Evolutionary conservation across 2,329 filamentous ascomycete genomes (phyloP).

Genomic region (Aspergillus cejpii): DNA sequence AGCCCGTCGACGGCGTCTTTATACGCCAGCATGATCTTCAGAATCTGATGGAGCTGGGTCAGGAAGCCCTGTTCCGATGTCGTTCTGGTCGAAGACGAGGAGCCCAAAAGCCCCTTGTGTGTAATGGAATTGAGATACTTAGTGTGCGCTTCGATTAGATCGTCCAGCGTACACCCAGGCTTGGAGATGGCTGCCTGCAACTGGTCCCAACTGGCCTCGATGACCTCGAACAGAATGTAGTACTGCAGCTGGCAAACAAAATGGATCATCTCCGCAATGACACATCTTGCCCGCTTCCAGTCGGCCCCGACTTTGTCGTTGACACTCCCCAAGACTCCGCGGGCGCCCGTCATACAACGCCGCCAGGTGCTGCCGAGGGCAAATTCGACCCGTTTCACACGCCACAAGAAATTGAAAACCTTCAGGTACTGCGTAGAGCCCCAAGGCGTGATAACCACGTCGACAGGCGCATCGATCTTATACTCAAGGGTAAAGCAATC

Average conservation of each 20-base stretch:
- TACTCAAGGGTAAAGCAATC: conserved; percentile 99
- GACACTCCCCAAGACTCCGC: conserved; percentile 77
- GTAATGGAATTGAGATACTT: conserved; percentile 91
- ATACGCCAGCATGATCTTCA: conserved; percentile 90
- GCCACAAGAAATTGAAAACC: conserved; percentile 98
- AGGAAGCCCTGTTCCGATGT: conserved; percentile 69
- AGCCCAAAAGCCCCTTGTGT: conserved; percentile 86
- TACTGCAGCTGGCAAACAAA: conserved; percentile 96
- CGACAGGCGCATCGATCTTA: conserved; percentile 92
- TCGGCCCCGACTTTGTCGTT: conserved; percentile 66
- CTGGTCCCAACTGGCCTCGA: conserved; percentile 91
- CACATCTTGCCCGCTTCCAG: conserved; percentile 85
- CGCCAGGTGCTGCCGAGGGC: conserved; percentile 86
- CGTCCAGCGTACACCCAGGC: conserved; percentile 85
- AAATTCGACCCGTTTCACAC: conserved; percentile 96
- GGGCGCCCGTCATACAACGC: conserved; percentile 87
- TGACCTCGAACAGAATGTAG: conserved; percentile 97
- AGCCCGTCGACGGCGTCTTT: conserved; percentile 89
- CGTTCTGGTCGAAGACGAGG: conserved; percentile 39
- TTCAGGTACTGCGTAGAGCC: conserved; percentile 95
- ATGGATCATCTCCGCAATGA: conserved; percentile 95
- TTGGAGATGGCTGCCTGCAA: conserved; percentile 75
- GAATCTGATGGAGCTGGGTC: conserved; percentile 80
- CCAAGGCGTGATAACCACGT: conserved; percentile 95
- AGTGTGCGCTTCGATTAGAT: conserved; percentile 85